Conservation (phyloP, 1,284 basidiomycete genomes). For the Cryptococcus sp. region DNA sequence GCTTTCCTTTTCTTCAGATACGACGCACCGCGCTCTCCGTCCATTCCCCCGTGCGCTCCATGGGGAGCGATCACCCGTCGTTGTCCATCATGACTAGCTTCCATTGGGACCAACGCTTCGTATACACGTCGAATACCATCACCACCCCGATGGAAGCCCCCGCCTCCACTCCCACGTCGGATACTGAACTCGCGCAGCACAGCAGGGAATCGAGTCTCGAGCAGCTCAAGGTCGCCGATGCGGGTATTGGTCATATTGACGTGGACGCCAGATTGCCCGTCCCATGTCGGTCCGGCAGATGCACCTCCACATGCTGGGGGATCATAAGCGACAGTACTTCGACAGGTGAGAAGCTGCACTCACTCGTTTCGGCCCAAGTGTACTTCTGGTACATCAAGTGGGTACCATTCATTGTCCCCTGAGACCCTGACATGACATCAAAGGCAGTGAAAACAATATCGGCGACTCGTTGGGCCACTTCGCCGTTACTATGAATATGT, state of each 20-base stretch:
- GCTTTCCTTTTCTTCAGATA: conserved; percentile 59
- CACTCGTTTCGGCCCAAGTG: conserved; percentile 73
- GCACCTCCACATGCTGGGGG: conserved; percentile 67
- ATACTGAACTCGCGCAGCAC: conserved; percentile 79
- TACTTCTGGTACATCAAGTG: conserved; percentile 67
- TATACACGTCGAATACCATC: conserved; percentile 86
- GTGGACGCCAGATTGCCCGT: conserved; percentile 60
- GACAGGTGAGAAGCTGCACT: background rate
- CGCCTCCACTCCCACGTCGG: conserved; percentile 72
- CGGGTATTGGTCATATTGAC: conserved; percentile 1
- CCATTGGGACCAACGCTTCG: conserved; percentile 78
- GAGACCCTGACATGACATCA: conserved; percentile 85
- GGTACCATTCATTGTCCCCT: conserved; percentile 61
- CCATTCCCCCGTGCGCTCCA: conserved; percentile 81
- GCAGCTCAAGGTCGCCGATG: conserved; percentile 37
- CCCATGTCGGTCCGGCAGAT: conserved; percentile 85
- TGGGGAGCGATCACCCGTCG: conserved; percentile 87
- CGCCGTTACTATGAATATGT: background rate
- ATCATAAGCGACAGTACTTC: background rate
- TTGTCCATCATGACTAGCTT: conserved; percentile 75
- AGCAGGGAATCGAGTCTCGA: conserved; percentile 66
- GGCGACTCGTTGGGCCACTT: conserved; percentile 74
- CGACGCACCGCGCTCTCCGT: conserved; percentile 76
- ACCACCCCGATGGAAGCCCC: conserved; percentile 75
- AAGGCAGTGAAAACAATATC: conserved; percentile 94